Base-by-base conservation (phyloP, 805 yeast genomes). In the Myxozyma kluyveri region DNA sequence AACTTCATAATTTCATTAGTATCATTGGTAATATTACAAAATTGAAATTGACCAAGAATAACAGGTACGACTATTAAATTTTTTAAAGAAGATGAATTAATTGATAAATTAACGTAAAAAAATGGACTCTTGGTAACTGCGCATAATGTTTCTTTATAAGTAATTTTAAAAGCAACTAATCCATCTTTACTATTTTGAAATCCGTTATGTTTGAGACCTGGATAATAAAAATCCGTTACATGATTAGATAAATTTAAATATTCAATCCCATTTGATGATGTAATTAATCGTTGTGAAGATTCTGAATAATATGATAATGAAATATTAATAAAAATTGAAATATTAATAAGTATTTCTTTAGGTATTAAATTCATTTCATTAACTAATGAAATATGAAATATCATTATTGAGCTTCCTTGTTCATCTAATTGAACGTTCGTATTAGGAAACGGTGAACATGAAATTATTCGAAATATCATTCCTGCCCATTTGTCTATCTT, bases 291-390 rank as follows among this genome's bases (percentile, higher is more conserved):
- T 23, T 3, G 19, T 35, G 33, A 18, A 4, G 40, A 38, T 12
- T 4, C 19, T 4, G n/a, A 9, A 18, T 6, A 39, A 12, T n/a
- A 21, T 4, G 32, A 6, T 2, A 35, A 31, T 9, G 47, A 14
- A 19, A 50, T 36, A 5, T 26, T 23, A 27, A 52, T 48, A 1
- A 4, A 7, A 9, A 52, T 19, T 23, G 39, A 40, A 32, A 18
- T 24, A 4, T 31, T 49, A 5, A 45, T n/a, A n/a, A 52, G 5
- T 9, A 40, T 37, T 3, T 42, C 49, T 9, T 40, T 35, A 1
- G 57, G 57, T 33, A 48, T 52, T 17, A 56, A 26, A 29, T 42
- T 56, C 59, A 56, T 56, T 22, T 56, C 59, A 35, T 52, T 56
- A n/a, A 52, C 54, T 14, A 52, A 27, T 14, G 50, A 56, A 22